Conservation (phyloP, 2,329 filamentous ascomycete species). For the Penicillium verrucosum region DNA sequence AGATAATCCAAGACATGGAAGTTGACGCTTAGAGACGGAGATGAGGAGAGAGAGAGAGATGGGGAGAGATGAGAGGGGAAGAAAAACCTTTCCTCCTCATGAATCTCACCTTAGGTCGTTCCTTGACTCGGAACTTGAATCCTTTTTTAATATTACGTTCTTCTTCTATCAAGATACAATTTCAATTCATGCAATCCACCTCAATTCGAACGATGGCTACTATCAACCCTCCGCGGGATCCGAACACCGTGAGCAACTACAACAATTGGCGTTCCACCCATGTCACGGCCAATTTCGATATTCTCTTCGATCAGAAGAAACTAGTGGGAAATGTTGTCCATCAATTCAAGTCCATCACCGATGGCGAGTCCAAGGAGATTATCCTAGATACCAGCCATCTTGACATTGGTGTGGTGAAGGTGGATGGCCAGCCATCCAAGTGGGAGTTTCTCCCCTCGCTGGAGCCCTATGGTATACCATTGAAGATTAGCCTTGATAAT, state of each 20-base stretch:
- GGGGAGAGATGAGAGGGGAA: neutral
- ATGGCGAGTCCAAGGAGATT: slow-evolving; percentile 70
- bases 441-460: slow-evolving; percentile 69
- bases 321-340: slow-evolving; percentile 75
- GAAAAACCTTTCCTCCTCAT: neutral
- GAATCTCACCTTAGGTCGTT: slow-evolving; percentile 7
- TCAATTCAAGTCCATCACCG: slow-evolving; percentile 71
- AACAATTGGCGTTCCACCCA: slow-evolving; percentile 81
- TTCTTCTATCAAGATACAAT: neutral
- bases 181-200: slow-evolving; percentile 11
- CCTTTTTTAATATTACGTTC: neutral
- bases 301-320: slow-evolving; percentile 77
- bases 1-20: neutral
- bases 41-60: neutral
- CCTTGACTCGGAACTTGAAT: slow-evolving; percentile 1
- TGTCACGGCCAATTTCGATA: slow-evolving; percentile 73
- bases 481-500: slow-evolving; percentile 49
- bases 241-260: slow-evolving; percentile 90
- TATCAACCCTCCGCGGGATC: slow-evolving; percentile 62
- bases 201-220: slow-evolving; percentile 37
- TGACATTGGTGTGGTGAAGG: slow-evolving; percentile 66
- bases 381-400: slow-evolving; percentile 86
- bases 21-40: slow-evolving; percentile 16
- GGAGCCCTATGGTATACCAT: slow-evolving; percentile 62
- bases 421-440: slow-evolving; percentile 61